Conservation (phyloP, 257 asterid species). For the Anisodus acutangulus region DNA sequence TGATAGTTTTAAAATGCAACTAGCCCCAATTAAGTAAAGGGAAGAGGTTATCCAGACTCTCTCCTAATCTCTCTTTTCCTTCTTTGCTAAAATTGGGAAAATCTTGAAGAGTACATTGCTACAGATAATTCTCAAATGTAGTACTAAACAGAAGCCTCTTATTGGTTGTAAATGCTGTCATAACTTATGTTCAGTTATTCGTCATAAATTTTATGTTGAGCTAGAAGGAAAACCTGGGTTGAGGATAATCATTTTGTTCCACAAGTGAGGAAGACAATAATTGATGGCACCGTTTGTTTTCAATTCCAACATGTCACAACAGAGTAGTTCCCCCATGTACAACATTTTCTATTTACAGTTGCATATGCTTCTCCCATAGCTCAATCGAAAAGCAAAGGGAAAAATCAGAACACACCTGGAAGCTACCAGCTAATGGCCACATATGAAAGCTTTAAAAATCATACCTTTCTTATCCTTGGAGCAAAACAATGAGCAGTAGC, state of each 20-base stretch:
- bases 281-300: not conserved
- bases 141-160: conserved; percentile 3
- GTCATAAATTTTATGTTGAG: not conserved
- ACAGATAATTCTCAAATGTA: not conserved
- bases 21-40: not conserved
- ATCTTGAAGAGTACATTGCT: not conserved
- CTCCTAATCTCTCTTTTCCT: not conserved
- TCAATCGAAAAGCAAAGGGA: not conserved
- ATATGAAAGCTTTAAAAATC: not conserved
- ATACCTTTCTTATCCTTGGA: conserved; percentile 14
- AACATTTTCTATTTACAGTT: not conserved
- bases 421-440: conserved; percentile 21
- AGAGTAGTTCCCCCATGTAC: not conserved
- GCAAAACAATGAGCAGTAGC: not conserved
- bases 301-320: not conserved
- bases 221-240: not conserved
- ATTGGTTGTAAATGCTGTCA: not conserved
- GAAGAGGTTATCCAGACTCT: not conserved
- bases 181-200: not conserved
- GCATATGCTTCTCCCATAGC: conserved; percentile 24
- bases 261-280: not conserved
- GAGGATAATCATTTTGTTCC: not conserved
- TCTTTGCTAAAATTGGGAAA: not conserved
- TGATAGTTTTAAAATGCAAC: not conserved
- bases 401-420: conserved; percentile 18